These are phyloP conservation scores for Cryptococcus floricola DNA, from an alignment of 1,284 basidiomycete species.

Conservation along the genomic window DNA sequence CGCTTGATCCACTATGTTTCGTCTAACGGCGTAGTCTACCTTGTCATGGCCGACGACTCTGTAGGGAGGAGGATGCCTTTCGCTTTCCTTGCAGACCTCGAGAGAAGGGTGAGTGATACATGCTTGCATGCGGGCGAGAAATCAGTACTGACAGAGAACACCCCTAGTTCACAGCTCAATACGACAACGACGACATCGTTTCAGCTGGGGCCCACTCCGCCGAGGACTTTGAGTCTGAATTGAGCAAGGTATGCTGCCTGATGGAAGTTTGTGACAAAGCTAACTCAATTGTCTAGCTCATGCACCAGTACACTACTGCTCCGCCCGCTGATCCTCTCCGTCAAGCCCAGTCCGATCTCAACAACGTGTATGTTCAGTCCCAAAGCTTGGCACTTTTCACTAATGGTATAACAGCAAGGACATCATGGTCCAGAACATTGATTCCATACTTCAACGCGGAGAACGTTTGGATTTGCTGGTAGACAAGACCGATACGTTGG, in stretches of 20 bases:
- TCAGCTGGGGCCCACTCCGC: slow-evolving; percentile 50
- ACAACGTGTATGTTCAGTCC: slow-evolving; percentile 60
- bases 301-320: slow-evolving; percentile 80
- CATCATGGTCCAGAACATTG: slow-evolving; percentile 96
- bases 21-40: slow-evolving; percentile 76
- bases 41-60: slow-evolving; percentile 90
- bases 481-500: slow-evolving; percentile 95
- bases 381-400: neutral
- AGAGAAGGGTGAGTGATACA: slow-evolving; percentile 57
- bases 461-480: slow-evolving; percentile 94
- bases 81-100: slow-evolving; percentile 82
- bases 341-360: slow-evolving; percentile 84
- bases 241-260: slow-evolving; percentile 51
- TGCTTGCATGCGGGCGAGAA: neutral
- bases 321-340: slow-evolving; percentile 89
- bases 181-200: slow-evolving; percentile 46
- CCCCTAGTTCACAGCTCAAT: slow-evolving; percentile 59
- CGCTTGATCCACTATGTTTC: slow-evolving; percentile 95
- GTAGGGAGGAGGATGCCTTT: slow-evolving; percentile 90
- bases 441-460: slow-evolving; percentile 81
- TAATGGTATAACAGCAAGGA: slow-evolving; percentile 58
- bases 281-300: slow-evolving; percentile 54
- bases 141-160: neutral
- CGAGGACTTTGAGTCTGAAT: slow-evolving; percentile 49
- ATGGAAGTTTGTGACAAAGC: neutral